Conservation (phyloP, 2,329 filamentous ascomycete species). For the Camptophora hylomeconis region DNA sequence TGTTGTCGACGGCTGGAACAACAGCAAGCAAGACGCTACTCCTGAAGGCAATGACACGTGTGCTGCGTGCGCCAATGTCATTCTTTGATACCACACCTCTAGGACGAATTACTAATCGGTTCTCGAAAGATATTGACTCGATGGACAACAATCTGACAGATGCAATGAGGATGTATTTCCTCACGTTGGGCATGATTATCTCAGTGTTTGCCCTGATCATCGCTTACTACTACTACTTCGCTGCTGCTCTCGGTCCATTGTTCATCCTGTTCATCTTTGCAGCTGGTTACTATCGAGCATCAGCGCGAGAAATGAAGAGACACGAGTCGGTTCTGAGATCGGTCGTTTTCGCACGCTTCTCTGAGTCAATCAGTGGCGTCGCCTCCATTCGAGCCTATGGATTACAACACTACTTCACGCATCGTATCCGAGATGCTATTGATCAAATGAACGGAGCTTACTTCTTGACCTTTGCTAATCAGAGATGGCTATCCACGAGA, state of each 20-base stretch:
- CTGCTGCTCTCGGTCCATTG: slow-evolving; percentile 54
- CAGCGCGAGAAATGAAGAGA: slow-evolving; percentile 86
- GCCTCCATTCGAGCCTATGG: slow-evolving; percentile 85
- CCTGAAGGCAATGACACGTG: slow-evolving; percentile 62
- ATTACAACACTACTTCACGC: slow-evolving; percentile 60
- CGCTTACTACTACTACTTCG: slow-evolving; percentile 87
- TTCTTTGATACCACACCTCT: slow-evolving; percentile 97
- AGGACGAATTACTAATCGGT: slow-evolving; percentile 89
- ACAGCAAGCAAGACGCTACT: slow-evolving; percentile 72
- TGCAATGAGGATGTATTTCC: slow-evolving; percentile 81
- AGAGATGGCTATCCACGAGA: slow-evolving; percentile 79
- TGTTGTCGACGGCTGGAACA: slow-evolving; percentile 68
- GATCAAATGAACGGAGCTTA: slow-evolving; percentile 92
- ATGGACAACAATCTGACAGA: slow-evolving; percentile 92
- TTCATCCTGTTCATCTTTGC: slow-evolving; percentile 68
- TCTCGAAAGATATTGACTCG: slow-evolving; percentile 87
- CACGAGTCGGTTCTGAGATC: slow-evolving; percentile 84
- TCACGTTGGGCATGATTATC: slow-evolving; percentile 70
- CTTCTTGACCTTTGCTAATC: slow-evolving; percentile 88
- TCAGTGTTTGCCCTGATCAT: slow-evolving; percentile 84
- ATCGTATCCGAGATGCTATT: slow-evolving; percentile 56
- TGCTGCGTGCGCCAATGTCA: slow-evolving; percentile 59
- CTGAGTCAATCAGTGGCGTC: slow-evolving; percentile 72
- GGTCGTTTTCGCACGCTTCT: slow-evolving; percentile 77
- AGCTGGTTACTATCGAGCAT: slow-evolving; percentile 76